These are phyloP conservation scores for Ogataea allantospora DNA, from an alignment of 805 yeast species.

Conservation along the genomic window DNA sequence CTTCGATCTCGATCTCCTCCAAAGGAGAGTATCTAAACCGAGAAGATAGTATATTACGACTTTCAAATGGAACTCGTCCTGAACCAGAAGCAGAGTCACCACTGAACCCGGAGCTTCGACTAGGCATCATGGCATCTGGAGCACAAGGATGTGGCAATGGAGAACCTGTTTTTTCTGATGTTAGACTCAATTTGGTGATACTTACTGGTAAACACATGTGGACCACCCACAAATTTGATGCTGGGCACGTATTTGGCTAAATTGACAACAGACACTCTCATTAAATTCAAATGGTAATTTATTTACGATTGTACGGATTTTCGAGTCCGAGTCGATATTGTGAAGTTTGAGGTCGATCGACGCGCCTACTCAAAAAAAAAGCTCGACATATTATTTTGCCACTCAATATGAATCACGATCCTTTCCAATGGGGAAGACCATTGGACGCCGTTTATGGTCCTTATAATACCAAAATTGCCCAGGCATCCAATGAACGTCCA, in stretches of 20 bases:
- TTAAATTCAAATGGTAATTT: slow-evolving; percentile 11
- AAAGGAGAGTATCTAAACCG: slow-evolving; percentile 69
- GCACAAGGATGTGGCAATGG: slow-evolving; percentile 38
- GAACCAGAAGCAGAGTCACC: slow-evolving; percentile 1
- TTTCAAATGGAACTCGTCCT: slow-evolving; percentile 32
- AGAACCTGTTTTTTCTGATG: slow-evolving; percentile 21
- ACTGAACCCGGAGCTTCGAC: slow-evolving; percentile 6
- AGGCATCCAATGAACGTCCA: slow-evolving; percentile 43
- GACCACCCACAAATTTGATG: slow-evolving; percentile 86
- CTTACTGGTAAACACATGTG: slow-evolving; percentile 54
- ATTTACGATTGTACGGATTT: slow-evolving; percentile 6
- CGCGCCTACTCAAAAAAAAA: slow-evolving; percentile 9
- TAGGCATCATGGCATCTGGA: slow-evolving; percentile 35
- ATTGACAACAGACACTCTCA: slow-evolving; percentile 32
- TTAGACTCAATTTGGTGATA: slow-evolving; percentile 14
- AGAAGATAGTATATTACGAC: slow-evolving; percentile 66
- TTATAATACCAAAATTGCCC: slow-evolving; percentile 72
- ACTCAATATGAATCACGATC: slow-evolving; percentile 85
- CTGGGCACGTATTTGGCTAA: slow-evolving; percentile 55
- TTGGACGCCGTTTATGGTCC: slow-evolving; percentile 75
- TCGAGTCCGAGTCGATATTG: slow-evolving; percentile 16
- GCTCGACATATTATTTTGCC: slow-evolving; percentile 8
- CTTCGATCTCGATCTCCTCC: slow-evolving; percentile 69
- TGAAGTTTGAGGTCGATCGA: slow-evolving; percentile 12
- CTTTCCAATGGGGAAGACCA: slow-evolving; percentile 95